Evolutionary conservation across 2,329 filamentous ascomycete genomes (phyloP).

Genomic region (Colletotrichum lentis): DNA sequence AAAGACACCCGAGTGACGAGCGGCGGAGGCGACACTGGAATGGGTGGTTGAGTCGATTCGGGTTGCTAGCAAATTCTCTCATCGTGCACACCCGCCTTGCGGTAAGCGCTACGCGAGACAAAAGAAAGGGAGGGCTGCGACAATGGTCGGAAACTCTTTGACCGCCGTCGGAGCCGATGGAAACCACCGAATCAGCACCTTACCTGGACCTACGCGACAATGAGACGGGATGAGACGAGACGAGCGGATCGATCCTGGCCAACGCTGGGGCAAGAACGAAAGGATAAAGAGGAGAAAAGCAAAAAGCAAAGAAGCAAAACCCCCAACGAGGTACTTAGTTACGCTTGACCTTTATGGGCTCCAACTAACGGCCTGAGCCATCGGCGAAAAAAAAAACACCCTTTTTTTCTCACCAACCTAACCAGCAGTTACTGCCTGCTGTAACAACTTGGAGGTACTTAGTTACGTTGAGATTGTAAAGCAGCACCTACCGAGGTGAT

Average conservation of each 20-base stretch:
- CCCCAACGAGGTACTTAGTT: no score
- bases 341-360: no score
- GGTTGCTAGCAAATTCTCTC: constrained; percentile 16
- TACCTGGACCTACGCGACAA: constrained; percentile 13
- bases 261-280: constrained; percentile 32
- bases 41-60: constrained; percentile 24
- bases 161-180: constrained; percentile 33
- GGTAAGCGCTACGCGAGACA: constrained; percentile 33
- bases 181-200: constrained; percentile 17
- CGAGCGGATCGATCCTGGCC: constrained; percentile 32
- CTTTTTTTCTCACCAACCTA: no score
- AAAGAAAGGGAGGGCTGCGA: constrained; percentile 10
- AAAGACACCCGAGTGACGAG: constrained; percentile 34
- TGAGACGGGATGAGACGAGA: constrained; percentile 30
- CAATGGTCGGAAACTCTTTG: constrained; percentile 14
- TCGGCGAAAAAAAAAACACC: no score
- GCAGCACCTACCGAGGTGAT: not conserved
- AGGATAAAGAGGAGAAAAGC: no score
- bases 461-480: no score
- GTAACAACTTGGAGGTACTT: no score
- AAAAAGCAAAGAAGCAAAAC: no score
- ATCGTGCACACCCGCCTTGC: constrained; percentile 29
- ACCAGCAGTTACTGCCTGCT: no score
- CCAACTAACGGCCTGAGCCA: no score
- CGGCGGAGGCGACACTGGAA: constrained; percentile 5